Base-by-base conservation (phyloP, 306 rosid genomes). In the Medicago lupulina region DNA sequence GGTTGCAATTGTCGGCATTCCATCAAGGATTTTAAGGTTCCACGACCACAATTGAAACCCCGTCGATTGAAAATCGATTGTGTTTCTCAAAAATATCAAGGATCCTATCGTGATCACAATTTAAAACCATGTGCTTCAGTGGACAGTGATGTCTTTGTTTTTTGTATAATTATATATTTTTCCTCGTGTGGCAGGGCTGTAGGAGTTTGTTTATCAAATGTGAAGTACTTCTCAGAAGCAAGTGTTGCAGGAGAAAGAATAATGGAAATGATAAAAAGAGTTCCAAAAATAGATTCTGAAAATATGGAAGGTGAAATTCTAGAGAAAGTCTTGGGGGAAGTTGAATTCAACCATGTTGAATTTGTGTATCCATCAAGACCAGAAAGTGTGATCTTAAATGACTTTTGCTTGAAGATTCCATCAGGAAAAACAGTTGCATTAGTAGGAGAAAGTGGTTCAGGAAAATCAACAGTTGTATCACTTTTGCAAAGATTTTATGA, bases 341-440 rank as follows among this genome's bases (percentile, higher is more conserved):
- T 94, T 0, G 93, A 90, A 57, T 92, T 94, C 65, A 61, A 66
- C 4, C 79, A 80, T 9, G 80, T 91, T 0, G 76, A 88, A 8
- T 94, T 94, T 31, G 88, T 85, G 0, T 94, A 94, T 86, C 98
- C 98, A 0, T 90, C 98, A 14, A 88, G 98, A 25, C 93, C 97
- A 0, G 97, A 90, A 4, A 85, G 82, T 82, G 71, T 85, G 0
- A 78, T 94, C 15, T 44, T 94, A 41, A 85, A 63, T 0, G 91
- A 87, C 16, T 83, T 94, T n/a, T 54, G 83, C 58, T 9, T 92
- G 0, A 88, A 80, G 66, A 36, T 94, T 38, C 97, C 95, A 6
- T 90, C 97, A 0, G 96, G 98, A 0, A 88, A 64, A 60, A 87
- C 98, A 1, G 83, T 90, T 65, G 98, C 98, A 0, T 68, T 94